These are phyloP conservation scores for Aristolochia contorta DNA, from an alignment of 164 flowering plant species.

Conservation along the genomic window DNA sequence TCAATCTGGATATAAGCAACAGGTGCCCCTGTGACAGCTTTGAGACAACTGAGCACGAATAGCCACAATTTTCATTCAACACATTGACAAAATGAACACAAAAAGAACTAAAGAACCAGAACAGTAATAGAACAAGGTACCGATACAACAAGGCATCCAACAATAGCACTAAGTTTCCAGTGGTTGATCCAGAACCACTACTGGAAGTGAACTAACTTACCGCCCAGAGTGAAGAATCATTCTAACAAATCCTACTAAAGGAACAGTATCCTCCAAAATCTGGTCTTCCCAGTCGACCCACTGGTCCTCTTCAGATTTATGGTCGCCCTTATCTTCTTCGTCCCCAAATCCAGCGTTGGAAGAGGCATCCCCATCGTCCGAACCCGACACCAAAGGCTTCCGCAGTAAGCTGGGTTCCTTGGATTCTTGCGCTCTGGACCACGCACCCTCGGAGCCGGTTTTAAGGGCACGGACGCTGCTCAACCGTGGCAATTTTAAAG, in stretches of 20 bases:
- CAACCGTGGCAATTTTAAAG: not conserved
- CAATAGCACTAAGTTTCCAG: too few relatives aligned
- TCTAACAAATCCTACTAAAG: conserved; percentile 80
- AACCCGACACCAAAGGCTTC: conserved; percentile 36
- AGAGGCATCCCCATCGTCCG: conserved; percentile 7
- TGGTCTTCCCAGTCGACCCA: conserved; percentile 79
- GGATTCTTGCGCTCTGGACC: conserved; percentile 17
- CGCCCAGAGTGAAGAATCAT: conserved; percentile 89
- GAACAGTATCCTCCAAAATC: conserved; percentile 92
- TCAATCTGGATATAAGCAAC: too few relatives aligned
- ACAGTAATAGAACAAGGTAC: too few relatives aligned
- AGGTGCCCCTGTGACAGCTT: too few relatives aligned
- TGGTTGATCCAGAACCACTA: not conserved
- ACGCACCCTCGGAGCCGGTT: conserved; percentile 20
- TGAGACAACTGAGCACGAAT: too few relatives aligned
- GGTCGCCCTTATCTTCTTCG: conserved; percentile 5
- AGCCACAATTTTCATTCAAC: too few relatives aligned
- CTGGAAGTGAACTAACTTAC: conserved; percentile 26
- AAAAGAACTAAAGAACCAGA: too few relatives aligned
- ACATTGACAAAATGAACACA: too few relatives aligned
- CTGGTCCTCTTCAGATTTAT: conserved; percentile 14
- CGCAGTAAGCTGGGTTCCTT: conserved; percentile 36
- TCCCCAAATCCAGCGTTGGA: conserved; percentile 1
- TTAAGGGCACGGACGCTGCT: conserved; percentile 21
- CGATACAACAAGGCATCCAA: too few relatives aligned